phyloP scores from a whole-genome alignment of 2,329 filamentous ascomycete species.

The Alternaria arborescens region DNA sequence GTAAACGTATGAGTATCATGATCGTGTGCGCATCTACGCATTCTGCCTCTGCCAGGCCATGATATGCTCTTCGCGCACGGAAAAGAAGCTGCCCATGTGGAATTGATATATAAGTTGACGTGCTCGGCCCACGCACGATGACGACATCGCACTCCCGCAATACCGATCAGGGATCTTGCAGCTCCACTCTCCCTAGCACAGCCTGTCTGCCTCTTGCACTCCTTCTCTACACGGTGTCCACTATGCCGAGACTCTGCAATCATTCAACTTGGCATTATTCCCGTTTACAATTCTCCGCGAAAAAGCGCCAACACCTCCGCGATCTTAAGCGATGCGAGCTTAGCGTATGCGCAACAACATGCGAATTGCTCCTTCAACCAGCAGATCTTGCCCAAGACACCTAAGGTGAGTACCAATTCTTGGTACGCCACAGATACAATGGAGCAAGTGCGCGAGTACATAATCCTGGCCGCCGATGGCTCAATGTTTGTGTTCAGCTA shows the following conservation, averaged over 20 bases:
- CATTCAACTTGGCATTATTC: accelerated
- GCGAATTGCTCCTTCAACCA: accelerated
- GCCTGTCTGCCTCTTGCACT: accelerated
- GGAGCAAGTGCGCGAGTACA: neutral
- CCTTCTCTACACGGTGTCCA: accelerated
- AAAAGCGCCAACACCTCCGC: neutral
- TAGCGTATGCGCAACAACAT: neutral
- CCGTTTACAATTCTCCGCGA: neutral
- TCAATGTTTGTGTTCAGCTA: neutral
- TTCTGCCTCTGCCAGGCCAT: too few relatives aligned
- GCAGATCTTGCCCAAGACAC: neutral
- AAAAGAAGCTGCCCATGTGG: too few relatives aligned
- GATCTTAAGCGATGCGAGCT: neutral
- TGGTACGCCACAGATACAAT: neutral
- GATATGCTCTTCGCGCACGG: too few relatives aligned
- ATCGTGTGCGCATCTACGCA: too few relatives aligned
- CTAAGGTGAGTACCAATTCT: neutral
- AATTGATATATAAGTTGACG: accelerated
- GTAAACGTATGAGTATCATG: too few relatives aligned
- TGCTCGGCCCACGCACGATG: too few relatives aligned
- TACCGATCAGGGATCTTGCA: too few relatives aligned
- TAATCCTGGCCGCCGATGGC: neutral
- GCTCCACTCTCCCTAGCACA: accelerated
- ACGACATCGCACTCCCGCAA: too few relatives aligned
- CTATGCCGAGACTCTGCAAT: neutral